phyloP scores from a whole-genome alignment of 2,329 filamentous ascomycete genomes.

The Biscogniauxia sp. region DNA sequence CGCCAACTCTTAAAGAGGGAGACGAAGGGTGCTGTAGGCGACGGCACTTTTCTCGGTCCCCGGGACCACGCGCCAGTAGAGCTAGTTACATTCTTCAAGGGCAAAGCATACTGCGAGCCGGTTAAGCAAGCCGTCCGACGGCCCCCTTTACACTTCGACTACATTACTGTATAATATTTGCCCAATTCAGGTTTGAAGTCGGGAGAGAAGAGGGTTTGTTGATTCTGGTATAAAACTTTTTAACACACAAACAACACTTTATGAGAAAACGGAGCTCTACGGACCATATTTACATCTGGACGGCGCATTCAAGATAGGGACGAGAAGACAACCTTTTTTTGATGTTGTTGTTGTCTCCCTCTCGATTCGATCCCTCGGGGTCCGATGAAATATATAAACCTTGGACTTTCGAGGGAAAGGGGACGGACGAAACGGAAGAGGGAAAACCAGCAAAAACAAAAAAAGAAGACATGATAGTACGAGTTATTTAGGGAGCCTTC shows the following conservation, averaged over 20 bases:
- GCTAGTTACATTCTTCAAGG: slow-evolving; percentile 15
- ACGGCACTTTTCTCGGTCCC: slow-evolving; percentile 4
- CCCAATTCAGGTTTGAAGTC: slow-evolving; percentile 15
- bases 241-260: slow-evolving; percentile 14
- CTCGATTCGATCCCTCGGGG: neutral
- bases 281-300: slow-evolving; percentile 15
- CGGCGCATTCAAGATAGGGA: slow-evolving; percentile 18
- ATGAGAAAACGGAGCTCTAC: slow-evolving; percentile 26
- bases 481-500: slow-evolving; percentile 1
- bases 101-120: slow-evolving; percentile 14
- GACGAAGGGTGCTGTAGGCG: slow-evolving; percentile 6
- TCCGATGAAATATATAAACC: neutral
- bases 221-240: slow-evolving; percentile 32
- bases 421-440: neutral
- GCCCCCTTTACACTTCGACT: slow-evolving; percentile 11
- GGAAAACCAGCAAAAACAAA: neutral
- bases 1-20: slow-evolving; percentile 60
- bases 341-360: neutral
- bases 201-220: slow-evolving; percentile 11
- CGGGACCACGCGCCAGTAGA: slow-evolving; percentile 4
- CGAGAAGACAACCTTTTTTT: slow-evolving; percentile 6
- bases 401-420: neutral
- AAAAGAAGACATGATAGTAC: slow-evolving; percentile 1
- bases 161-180: slow-evolving; percentile 31
- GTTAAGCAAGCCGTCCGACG: slow-evolving; percentile 9